Conservation (phyloP, 148 eudicot species). For the Fagopyrum tataricum region DNA sequence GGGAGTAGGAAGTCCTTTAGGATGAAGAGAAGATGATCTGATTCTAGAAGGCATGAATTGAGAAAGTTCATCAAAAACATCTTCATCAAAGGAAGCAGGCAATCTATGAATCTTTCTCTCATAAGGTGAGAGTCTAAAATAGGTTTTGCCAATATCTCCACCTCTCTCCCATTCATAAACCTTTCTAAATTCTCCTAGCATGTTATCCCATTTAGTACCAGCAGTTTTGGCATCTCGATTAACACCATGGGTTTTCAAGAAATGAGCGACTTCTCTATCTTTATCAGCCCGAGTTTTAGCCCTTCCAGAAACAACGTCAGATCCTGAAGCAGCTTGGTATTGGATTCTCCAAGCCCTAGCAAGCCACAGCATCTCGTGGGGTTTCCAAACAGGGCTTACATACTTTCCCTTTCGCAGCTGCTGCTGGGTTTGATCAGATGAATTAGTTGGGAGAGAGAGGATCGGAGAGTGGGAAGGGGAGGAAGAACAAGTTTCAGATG, state of each 20-base stretch:
- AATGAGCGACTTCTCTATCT: slow-evolving; percentile 69
- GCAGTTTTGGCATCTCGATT: slow-evolving; percentile 77
- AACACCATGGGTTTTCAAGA: slow-evolving; percentile 47
- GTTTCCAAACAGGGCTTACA: slow-evolving; percentile 89
- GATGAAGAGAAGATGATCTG: slow-evolving; percentile 29
- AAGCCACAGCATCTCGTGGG: slow-evolving; percentile 72
- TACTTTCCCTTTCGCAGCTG: slow-evolving; percentile 71
- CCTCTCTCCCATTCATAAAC: slow-evolving; percentile 88
- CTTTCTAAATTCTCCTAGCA: slow-evolving; percentile 85
- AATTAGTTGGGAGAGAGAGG: slow-evolving; percentile 15
- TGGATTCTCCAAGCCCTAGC: slow-evolving; percentile 72
- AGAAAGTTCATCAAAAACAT: slow-evolving; percentile 73
- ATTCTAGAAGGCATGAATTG: slow-evolving; percentile 77
- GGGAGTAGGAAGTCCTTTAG: not conserved
- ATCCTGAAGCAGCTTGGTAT: slow-evolving; percentile 33
- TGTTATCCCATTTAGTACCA: slow-evolving; percentile 87
- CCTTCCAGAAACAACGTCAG: slow-evolving; percentile 14
- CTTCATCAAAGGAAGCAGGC: slow-evolving; percentile 85
- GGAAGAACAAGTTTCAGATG: slow-evolving; percentile 8
- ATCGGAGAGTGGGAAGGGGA: slow-evolving; percentile 32
- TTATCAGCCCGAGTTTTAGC: slow-evolving; percentile 76
- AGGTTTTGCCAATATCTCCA: slow-evolving; percentile 61
- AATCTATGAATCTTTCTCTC: slow-evolving; percentile 67
- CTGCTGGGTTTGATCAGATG: slow-evolving; percentile 16
- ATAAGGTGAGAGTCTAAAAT: slow-evolving; percentile 62